Evolutionary conservation across 352 stramenopile species (phyloP).

Genomic region (Pythium graminicola): DNA sequence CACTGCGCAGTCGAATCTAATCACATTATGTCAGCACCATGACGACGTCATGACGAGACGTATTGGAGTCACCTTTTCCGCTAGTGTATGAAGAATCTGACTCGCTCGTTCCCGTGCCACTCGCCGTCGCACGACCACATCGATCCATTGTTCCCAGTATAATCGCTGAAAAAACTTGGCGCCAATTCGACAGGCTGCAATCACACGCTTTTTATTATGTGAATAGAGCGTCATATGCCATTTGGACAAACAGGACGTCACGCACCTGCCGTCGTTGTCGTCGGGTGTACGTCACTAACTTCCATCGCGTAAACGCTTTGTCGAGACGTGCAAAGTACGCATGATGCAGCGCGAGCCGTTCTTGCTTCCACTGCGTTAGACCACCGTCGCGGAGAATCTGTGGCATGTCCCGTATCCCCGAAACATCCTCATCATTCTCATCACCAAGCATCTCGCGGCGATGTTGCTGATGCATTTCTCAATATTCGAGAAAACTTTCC

Average conservation of each 20-base stretch:
- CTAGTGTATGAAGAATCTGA: neutral
- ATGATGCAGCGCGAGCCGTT: conserved; percentile 25
- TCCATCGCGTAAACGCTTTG: conserved; percentile 27
- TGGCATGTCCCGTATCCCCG: neutral
- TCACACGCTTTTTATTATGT: conserved; percentile 23
- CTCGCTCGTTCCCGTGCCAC: neutral
- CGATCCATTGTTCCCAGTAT: conserved; percentile 32
- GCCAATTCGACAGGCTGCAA: conserved; percentile 38
- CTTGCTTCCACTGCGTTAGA: conserved; percentile 18
- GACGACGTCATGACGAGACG: no score
- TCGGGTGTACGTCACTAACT: conserved; percentile 15
- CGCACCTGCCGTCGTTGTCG: conserved; percentile 28
- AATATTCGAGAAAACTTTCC: conserved; percentile 1
- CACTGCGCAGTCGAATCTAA: neutral
- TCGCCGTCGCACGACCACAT: conserved; percentile 11
- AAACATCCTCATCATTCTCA: neutral
- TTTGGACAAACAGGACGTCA: neutral
- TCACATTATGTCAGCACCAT: neutral
- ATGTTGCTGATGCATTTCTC: conserved; percentile 5
- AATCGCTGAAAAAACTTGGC: conserved; percentile 34
- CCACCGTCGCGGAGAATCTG: neutral
- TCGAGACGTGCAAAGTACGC: conserved; percentile 26
- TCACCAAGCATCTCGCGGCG: neutral
- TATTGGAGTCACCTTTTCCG: neutral
- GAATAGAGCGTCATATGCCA: neutral